Evolutionary conservation across 1,284 basidiomycete species (phyloP).

Genomic region (Pseudomicrostroma phylloplanum): DNA sequence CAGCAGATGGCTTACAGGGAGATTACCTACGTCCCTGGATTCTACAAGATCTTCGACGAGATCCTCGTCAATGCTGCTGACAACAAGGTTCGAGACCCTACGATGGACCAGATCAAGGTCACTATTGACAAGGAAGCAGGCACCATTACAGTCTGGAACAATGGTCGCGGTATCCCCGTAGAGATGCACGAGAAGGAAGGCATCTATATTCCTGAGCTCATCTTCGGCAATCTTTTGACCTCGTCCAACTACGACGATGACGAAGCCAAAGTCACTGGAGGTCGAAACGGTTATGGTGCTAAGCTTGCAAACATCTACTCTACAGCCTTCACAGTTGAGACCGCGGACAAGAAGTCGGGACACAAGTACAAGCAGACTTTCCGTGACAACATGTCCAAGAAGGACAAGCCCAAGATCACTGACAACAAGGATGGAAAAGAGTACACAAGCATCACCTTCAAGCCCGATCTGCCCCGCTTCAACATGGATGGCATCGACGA

Average conservation of each 20-base stretch:
- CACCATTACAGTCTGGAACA: slow-evolving; percentile 89
- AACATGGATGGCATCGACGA: slow-evolving; percentile 87
- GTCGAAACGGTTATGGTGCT: slow-evolving; percentile 96
- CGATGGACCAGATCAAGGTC: slow-evolving; percentile 48
- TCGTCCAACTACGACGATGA: slow-evolving; percentile 98
- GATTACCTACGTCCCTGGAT: slow-evolving; percentile 89
- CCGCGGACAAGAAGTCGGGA: slow-evolving; percentile 76
- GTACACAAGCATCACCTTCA: slow-evolving; percentile 91
- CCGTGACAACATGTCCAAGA: slow-evolving; percentile 85
- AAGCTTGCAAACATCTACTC: slow-evolving; percentile 98
- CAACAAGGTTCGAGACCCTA: slow-evolving; percentile 67
- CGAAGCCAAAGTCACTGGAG: slow-evolving; percentile 97
- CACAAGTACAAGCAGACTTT: slow-evolving; percentile 96
- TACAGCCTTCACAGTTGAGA: slow-evolving; percentile 92
- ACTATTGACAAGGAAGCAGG: slow-evolving; percentile 76
- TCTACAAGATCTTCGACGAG: slow-evolving; percentile 99
- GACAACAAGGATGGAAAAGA: slow-evolving; percentile 65
- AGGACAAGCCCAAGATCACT: slow-evolving; percentile 78
- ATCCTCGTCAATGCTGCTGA: slow-evolving; percentile 99
- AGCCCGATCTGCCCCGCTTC: slow-evolving; percentile 83
- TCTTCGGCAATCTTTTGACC: slow-evolving; percentile 91
- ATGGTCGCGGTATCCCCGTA: slow-evolving; percentile 91
- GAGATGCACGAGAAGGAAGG: slow-evolving; percentile 86
- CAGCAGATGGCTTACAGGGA: slow-evolving; percentile 55
- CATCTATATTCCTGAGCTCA: slow-evolving; percentile 94